Evolutionary conservation across 352 stramenopile species (phyloP), one percentile per base, ranked within the genome.

Genomic region (Globisporangium uncinulatum): DNA sequence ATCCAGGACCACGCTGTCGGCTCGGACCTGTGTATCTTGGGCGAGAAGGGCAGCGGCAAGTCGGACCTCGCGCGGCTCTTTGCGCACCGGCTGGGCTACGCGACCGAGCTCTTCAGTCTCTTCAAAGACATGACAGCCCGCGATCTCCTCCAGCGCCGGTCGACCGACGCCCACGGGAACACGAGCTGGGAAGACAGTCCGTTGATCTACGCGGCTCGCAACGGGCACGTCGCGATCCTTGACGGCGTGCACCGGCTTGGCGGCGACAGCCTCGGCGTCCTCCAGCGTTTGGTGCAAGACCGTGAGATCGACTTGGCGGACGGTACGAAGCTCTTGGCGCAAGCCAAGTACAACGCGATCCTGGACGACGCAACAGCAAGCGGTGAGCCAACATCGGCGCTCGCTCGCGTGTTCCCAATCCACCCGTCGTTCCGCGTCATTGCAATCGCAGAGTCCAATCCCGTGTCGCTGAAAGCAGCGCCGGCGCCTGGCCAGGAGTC

Each of bases 201-300:
- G 9, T 66, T 98, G 4, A 86, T 97, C 19, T 76, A 88, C 57
- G 93, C 95, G 6, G 92, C 93, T 49, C 61, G 83, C 15, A 70
- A 83, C 32, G 96, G 95, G 0, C 74, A 89, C 53, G 61, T 96
- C 3, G 79, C 81, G 0, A 81, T 98, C 43, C 62, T 99, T 4
- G 96, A 98, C 77, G 94, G 94, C 19, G 77, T 98, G 8, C 91
- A 99, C 54, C 96, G 94, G 13, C 72, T 98, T 6, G 74, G 85
- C 11, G 77, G 82, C 17, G 94, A 97, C 73, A 96, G 88, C 29
- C 73, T 98, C 7, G 76, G 81, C 4, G 84, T 94, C 0, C 72
- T 98, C 44, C 83, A 94, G 59, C 71, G 85, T 11, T 70, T 98
- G 6, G 63, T 98, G 34, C 82, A 94, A 65, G 83, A 97, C 32